Evolutionary conservation across 371 early-diverging fungal species (phyloP).

Genomic region (Mortierella sp.): DNA sequence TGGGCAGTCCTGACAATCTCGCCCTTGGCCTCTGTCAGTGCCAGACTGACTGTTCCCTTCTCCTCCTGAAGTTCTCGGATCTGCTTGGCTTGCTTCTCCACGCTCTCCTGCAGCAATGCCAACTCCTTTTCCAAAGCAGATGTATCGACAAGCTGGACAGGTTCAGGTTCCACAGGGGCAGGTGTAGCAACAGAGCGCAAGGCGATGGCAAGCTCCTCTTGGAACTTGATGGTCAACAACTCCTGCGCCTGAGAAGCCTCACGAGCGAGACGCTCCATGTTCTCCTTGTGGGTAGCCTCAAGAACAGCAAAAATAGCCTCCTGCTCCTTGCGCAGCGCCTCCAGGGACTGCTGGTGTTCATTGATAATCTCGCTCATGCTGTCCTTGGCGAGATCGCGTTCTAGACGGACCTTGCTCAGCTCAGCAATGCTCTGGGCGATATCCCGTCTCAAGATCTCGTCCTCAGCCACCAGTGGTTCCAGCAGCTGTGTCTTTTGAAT

Average conservation of each 20-base stretch:
- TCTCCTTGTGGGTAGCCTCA: constrained; percentile 40
- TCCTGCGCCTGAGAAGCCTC: constrained; percentile 40
- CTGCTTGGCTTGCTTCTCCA: constrained; percentile 19
- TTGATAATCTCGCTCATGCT: constrained; percentile 48
- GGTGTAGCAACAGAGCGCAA: not conserved
- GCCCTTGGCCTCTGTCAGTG: constrained; percentile 19
- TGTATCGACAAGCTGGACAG: constrained; percentile 10
- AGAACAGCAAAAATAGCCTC: constrained; percentile 24
- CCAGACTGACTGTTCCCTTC: not conserved
- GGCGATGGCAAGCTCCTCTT: constrained; percentile 27
- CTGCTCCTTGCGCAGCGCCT: constrained; percentile 37
- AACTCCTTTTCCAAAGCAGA: constrained; percentile 8
- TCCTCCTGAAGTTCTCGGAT: not conserved
- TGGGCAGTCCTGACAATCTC: constrained; percentile 16
- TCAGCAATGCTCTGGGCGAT: constrained; percentile 33
- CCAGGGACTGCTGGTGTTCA: constrained; percentile 47
- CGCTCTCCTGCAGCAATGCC: constrained; percentile 11
- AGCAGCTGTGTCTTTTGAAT: constrained; percentile 43
- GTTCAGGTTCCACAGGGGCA: not conserved
- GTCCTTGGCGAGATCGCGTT: constrained; percentile 51
- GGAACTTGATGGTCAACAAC: constrained; percentile 15
- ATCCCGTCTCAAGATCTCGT: constrained; percentile 39
- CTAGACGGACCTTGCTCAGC: constrained; percentile 36
- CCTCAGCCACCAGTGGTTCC: constrained; percentile 46
- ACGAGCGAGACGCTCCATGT: constrained; percentile 21